Conservation (phyloP, 129 eudicot species). For the Flaveria bidentis region DNA sequence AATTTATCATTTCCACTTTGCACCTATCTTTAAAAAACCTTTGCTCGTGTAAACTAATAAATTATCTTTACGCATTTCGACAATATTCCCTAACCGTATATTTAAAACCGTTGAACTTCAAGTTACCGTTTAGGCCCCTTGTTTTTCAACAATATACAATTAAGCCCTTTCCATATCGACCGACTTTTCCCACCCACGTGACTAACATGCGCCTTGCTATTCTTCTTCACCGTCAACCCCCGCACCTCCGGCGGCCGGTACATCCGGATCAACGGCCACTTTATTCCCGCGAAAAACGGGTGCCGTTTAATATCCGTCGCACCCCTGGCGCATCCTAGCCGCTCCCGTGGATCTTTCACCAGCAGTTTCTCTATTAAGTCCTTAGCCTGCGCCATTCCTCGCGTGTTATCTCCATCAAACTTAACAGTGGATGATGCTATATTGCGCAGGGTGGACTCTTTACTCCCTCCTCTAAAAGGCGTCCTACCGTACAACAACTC, state of each 20-base stretch:
- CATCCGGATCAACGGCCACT: constrained; percentile 88
- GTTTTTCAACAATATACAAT: constrained; percentile 40
- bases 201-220: constrained; percentile 38
- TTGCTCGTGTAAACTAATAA: neutral
- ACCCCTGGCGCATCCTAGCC: constrained; percentile 86
- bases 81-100: constrained; percentile 34
- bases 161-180: constrained; percentile 59
- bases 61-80: neutral
- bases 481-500: constrained; percentile 76
- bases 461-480: constrained; percentile 78
- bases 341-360: constrained; percentile 63
- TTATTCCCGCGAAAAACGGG: constrained; percentile 78
- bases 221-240: constrained; percentile 60
- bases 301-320: constrained; percentile 94
- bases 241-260: constrained; percentile 85
- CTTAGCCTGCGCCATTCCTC: constrained; percentile 50
- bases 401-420: constrained; percentile 29
- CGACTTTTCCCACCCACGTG: constrained; percentile 57
- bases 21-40: constrained; percentile 31
- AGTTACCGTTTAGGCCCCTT: constrained; percentile 51
- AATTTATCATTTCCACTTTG: constrained; percentile 25
- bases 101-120: constrained; percentile 37
- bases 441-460: constrained; percentile 83
- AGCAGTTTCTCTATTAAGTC: constrained; percentile 74
- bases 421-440: constrained; percentile 55